Evolutionary conservation across 345 rosid genomes (phyloP), one percentile per base, ranked within the genome.

Genomic region (Populus pruinosa): DNA sequence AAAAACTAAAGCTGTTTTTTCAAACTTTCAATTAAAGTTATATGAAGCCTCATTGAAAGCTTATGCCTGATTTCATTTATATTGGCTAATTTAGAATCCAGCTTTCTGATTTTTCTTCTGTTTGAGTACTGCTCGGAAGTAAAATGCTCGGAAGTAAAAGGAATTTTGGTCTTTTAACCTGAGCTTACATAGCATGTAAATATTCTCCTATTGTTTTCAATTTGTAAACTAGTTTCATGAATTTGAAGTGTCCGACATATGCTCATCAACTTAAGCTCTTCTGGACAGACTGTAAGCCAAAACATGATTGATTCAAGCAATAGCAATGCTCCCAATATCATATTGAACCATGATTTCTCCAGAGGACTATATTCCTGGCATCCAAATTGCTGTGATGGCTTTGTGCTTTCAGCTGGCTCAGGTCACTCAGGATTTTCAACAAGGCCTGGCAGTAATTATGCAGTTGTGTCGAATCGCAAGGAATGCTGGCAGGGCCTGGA

Each of bases 401-500:
- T 84, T 80, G 90, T 91, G 75, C 90, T 81, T 82, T 80, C 88
- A 20, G 82, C 84, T 67, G 85, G 82, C 16, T 78, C 81, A 3
- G 75, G 80, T 72, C 72, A 73, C 76, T 80, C 78, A n/a, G 91
- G 81, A 72, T 71, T 88, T 66, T 49, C 79, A 35, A 72, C 82
- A 50, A 80, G 80, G 64, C 59, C 78, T 2, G 88, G 73, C 16
- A 71, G 88, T 74, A 85, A 80, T 75, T 89, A 88, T 78, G 99
- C 90, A 29, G 97, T 92, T 79, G 88, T 92, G 82, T 86, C 91
- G 41, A 90, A 92, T 80, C 87, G 99, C n/a, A 89, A 79, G 13
- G 89, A 93, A 84, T 84, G 91, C 79, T 96, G 99, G 99, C 96
- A 96, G 76, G 98, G 97, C 18, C 85, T 96, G 77, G 99, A 92